These are phyloP conservation scores for Ophiostoma perfectum DNA, from an alignment of 2,329 filamentous ascomycete genomes.

Conservation along the genomic window DNA sequence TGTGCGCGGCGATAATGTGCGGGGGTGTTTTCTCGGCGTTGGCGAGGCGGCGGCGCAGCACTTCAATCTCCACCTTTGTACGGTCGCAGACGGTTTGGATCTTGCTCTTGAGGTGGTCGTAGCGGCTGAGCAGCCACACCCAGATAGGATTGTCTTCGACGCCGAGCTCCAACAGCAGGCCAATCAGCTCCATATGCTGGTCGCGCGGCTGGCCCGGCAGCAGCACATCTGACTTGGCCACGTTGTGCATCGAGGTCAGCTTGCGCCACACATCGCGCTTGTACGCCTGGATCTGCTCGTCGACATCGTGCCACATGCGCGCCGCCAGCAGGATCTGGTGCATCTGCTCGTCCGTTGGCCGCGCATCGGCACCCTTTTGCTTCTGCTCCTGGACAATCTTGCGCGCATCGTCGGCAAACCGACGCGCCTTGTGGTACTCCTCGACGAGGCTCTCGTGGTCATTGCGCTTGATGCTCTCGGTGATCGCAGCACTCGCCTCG, in stretches of 20 bases:
- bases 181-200: conserved; percentile 84
- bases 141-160: conserved; percentile 95
- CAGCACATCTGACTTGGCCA: conserved; percentile 31
- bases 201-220: conserved; percentile 51
- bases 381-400: conserved; percentile 50
- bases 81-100: conserved; percentile 76
- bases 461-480: conserved; percentile 81
- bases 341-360: conserved; percentile 70
- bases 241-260: conserved; percentile 62
- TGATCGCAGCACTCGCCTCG: conserved; percentile 69
- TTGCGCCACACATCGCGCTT: conserved; percentile 86
- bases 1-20: conserved; percentile 65
- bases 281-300: conserved; percentile 77
- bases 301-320: conserved; percentile 91
- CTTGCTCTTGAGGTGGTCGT: conserved; percentile 81
- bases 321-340: conserved; percentile 84
- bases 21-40: conserved; percentile 59
- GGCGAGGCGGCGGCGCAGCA: conserved; percentile 75
- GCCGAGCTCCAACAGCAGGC: conserved; percentile 82
- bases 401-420: conserved; percentile 72
- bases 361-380: conserved; percentile 30
- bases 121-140: conserved; percentile 88
- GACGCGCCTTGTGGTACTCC: conserved; percentile 77
- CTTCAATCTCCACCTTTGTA: conserved; percentile 87
- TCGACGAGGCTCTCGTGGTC: conserved; percentile 87